Evolutionary conservation across 768 basidiomycete genomes (phyloP).

Genomic region (Calocera viscosa): DNA sequence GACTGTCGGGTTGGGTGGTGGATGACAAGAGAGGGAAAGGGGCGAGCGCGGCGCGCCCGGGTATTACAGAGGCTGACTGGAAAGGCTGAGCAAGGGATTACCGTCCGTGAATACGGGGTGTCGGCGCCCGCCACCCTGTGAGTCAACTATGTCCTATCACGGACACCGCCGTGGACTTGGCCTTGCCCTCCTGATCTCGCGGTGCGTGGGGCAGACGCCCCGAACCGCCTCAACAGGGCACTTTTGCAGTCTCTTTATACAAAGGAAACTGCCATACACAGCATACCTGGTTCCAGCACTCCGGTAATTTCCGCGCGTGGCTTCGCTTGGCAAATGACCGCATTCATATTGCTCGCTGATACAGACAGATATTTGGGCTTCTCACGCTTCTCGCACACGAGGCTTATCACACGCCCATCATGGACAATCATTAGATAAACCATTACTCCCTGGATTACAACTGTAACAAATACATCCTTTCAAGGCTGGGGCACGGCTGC

Average conservation of each 20-base stretch:
- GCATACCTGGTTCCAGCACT: no score
- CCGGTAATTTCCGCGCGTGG: no score
- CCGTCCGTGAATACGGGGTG: background rate
- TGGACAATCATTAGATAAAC: no score
- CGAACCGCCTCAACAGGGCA: background rate
- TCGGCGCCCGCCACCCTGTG: background rate
- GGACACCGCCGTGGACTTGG: background rate
- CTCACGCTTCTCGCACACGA: no score
- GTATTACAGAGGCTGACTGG: background rate
- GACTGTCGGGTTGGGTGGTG: background rate
- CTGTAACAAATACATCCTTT: background rate
- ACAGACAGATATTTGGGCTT: no score
- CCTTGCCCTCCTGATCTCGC: background rate
- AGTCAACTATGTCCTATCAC: background rate
- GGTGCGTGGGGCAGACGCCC: background rate
- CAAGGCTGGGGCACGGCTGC: constrained; percentile 1
- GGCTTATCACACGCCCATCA: no score
- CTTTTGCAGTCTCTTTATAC: no score
- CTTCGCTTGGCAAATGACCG: no score
- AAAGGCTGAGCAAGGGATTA: background rate
- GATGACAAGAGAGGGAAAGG: background rate
- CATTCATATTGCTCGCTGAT: no score
- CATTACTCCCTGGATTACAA: no score
- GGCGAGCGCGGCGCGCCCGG: background rate
- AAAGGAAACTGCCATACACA: no score